Percentiles rank a stretch among this genome's conserved stretches.
phyloP scores from a whole-genome alignment of 176 grass and related monocot genomes.

The Aegilops umbellulata region DNA sequence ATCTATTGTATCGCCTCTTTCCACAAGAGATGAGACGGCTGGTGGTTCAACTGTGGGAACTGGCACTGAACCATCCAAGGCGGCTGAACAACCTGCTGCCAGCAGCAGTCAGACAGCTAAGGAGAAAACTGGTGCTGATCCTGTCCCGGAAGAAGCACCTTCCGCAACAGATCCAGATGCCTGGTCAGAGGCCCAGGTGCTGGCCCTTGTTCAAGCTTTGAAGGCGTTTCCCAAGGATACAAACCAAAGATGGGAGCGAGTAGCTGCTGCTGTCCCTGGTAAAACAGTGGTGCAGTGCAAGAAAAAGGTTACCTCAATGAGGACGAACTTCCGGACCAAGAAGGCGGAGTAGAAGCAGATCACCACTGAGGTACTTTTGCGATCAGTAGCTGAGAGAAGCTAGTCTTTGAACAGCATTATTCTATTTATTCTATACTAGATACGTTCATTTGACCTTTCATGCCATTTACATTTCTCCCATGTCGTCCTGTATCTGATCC shows the following conservation, averaged over 20 bases:
- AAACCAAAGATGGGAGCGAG: conserved; percentile 95
- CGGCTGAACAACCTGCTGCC: conserved; percentile 8
- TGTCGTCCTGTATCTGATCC: not conserved
- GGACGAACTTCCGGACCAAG: conserved; percentile 83
- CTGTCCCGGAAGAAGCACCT: conserved; percentile 40
- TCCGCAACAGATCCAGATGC: conserved; percentile 53
- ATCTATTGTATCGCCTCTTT: conserved; percentile 76
- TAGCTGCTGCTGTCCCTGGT: conserved; percentile 86
- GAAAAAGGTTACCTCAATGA: conserved; percentile 89
- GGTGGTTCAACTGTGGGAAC: conserved; percentile 19
- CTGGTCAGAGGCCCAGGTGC: conserved; percentile 85
- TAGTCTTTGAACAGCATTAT: conserved; percentile 12
- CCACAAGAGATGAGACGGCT: conserved; percentile 54
- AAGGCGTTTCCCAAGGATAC: conserved; percentile 96
- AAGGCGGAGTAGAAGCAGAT: conserved; percentile 52
- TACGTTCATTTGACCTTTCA: not conserved
- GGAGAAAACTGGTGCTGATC: conserved; percentile 35
- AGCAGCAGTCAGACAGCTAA: conserved; percentile 26
- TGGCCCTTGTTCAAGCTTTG: conserved; percentile 85
- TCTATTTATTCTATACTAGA: not conserved
- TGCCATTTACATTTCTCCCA: not conserved
- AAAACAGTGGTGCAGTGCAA: conserved; percentile 95
- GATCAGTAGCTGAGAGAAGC: not conserved
- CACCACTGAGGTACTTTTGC: not conserved
- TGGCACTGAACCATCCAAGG: conserved; percentile 38